Conservation (phyloP, 208 protist species). For the Zelonia costaricensis region DNA sequence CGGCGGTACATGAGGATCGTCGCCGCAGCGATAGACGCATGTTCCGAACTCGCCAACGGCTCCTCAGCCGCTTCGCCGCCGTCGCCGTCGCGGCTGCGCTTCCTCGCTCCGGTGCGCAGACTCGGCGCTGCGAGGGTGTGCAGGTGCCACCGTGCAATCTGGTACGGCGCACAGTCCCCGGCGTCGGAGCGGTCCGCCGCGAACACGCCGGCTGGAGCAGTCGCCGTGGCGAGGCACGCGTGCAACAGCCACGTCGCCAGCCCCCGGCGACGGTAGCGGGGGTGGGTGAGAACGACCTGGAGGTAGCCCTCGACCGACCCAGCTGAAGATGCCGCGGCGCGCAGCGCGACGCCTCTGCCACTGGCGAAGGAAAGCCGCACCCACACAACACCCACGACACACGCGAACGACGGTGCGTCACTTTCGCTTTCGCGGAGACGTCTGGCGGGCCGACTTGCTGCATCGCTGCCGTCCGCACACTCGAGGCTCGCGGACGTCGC, state of each 20-base stretch:
- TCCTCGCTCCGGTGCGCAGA: neutral
- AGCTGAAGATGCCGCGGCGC: neutral
- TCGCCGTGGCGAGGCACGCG: constrained; percentile 10
- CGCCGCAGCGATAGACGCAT: constrained; percentile 3
- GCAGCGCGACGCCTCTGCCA: neutral
- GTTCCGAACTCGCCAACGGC: no score
- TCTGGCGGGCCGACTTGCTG: no score
- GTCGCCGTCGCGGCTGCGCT: neutral
- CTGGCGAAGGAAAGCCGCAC: constrained; percentile 43
- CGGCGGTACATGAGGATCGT: constrained; percentile 48
- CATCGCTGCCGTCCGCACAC: no score
- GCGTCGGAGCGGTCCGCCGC: neutral
- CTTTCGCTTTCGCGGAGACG: neutral
- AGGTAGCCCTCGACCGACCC: constrained; percentile 68
- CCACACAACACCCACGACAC: constrained; percentile 73
- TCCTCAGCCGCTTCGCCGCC: neutral
- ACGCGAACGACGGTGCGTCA: constrained; percentile 10
- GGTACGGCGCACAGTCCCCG: neutral
- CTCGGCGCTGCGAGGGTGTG: constrained; percentile 52
- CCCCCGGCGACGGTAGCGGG: constrained; percentile 31
- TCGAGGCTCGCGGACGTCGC: no score
- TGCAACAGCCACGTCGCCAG: constrained; percentile 41
- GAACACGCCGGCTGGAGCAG: constrained; percentile 10
- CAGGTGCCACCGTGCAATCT: constrained; percentile 58
- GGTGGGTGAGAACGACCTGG: constrained; percentile 58